Evolutionary conservation across 225 moss, liverwort and hornwort species (phyloP), one percentile per base, ranked within the genome.

Genomic region (Lunularia cruciata): DNA sequence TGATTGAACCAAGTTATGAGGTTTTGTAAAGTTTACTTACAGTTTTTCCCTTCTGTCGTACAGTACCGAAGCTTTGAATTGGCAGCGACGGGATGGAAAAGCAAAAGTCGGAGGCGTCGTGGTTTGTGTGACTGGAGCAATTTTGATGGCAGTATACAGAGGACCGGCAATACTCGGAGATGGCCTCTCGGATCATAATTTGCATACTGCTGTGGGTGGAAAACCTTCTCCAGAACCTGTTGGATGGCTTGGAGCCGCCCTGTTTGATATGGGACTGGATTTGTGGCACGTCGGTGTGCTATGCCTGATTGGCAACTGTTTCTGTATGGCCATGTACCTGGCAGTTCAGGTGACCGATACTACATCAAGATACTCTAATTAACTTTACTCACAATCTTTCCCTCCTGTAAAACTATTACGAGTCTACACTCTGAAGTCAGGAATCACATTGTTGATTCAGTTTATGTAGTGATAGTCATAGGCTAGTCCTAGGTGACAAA

Each of bases 161-260:
- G 96, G 96, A 28, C 88, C 86, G 68, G 63, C 74, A 63, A 62
- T 93, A 32, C 39, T 91, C 52, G 96, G 92, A 47, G 90, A 92
- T 75, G 92, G 92, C 19, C 86, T 84, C 47, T 85, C 89, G 63
- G 83, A 90, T 69, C 73, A 81, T 43, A 75, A 88, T 79, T 67
- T 82, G 63, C 68, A 87, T 71, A 85, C 86, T 66, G 90, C 93
- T 28, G 58, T 89, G 54, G 85, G 85, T 77, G 96, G 89, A 70
- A 98, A 89, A 71, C 86, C 90, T 71, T 92, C 96, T 61, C 93
- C 90, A 56, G 96, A 93, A 84, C 93, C 96, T 65, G 77, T 82
- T 54, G 87, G 96, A 58, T 89, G 89, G 90, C 63, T 98, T 76
- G 86, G 84, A 75, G 77, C 81, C 31, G 82, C 87, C 36, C 67